A percentile compares a stretch with the other conserved stretches of the same genome.
Evolutionary conservation across 2,329 filamentous ascomycete species (phyloP).

Genomic region (Chalaropsis thielavioides): DNA sequence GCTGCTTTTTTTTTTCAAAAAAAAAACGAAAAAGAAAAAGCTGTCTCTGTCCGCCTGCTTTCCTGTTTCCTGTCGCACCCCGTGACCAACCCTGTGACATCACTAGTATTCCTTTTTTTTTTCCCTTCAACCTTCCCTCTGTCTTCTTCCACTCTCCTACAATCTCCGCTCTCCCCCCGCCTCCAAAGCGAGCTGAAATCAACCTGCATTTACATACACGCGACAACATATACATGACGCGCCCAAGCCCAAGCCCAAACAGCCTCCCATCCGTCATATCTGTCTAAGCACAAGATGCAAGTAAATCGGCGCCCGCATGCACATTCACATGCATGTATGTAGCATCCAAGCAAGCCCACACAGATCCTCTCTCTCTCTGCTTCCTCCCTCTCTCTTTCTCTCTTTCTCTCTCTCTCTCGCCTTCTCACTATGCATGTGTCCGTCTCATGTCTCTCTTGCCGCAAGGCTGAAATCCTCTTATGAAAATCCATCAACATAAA

Average conservation of each 20-base stretch:
- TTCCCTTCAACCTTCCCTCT: not conserved
- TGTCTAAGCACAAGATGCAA: not conserved
- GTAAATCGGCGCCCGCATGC: not conserved
- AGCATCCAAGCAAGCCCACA: not conserved
- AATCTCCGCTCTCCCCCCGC: no score
- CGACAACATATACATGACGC: no score
- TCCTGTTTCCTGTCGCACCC: not conserved
- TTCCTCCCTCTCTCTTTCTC: not conserved
- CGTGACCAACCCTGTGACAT: not conserved
- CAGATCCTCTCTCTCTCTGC: not conserved
- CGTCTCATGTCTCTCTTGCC: not conserved
- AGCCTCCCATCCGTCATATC: not conserved
- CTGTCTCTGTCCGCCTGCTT: no score
- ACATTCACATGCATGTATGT: not conserved
- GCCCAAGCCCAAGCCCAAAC: not conserved
- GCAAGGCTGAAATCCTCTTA: not conserved
- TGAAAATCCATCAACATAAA: no score
- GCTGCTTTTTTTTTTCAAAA: no score
- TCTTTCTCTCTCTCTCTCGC: not conserved
- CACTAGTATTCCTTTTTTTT: not conserved
- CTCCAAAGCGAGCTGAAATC: no score
- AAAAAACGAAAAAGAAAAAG: no score
- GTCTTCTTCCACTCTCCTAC: no score
- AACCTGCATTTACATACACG: no score
- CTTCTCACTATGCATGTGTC: no score